A percentile compares a stretch with the other conserved stretches of the same genome.
Evolutionary conservation across 192 early-diverging fungal genomes (phyloP).

Genomic region (Mortierella hygrophila): DNA sequence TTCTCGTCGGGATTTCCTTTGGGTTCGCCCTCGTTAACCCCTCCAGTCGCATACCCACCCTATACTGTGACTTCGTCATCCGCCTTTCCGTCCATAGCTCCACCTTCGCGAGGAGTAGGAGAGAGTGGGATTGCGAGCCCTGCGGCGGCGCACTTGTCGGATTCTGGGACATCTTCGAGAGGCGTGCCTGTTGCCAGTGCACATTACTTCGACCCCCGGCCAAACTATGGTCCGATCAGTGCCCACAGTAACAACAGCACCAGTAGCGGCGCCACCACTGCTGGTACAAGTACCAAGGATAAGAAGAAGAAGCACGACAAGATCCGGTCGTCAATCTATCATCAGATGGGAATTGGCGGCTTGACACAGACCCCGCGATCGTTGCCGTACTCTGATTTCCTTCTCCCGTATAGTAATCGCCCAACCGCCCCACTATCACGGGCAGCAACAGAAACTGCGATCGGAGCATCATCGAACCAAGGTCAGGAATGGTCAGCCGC

Average conservation of each 20-base stretch:
- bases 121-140: neutral
- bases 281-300: neutral
- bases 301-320: neutral
- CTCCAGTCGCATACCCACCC: neutral
- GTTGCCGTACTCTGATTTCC: constrained; percentile 7
- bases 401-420: neutral
- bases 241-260: constrained; percentile 1
- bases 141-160: neutral
- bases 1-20: neutral
- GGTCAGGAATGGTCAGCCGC: neutral
- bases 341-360: neutral
- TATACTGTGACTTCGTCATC: neutral
- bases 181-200: neutral
- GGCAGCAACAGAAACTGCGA: neutral
- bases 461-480: neutral
- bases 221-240: neutral
- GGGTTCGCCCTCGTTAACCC: neutral
- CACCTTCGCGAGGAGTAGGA: neutral
- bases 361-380: constrained; percentile 20
- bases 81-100: neutral
- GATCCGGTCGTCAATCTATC: constrained; percentile 12
- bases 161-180: neutral
- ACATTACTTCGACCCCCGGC: neutral
- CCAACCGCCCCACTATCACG: neutral
- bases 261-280: neutral